Conservation (phyloP, 176 grass and related monocot genomes). For the Carex littledalei region DNA sequence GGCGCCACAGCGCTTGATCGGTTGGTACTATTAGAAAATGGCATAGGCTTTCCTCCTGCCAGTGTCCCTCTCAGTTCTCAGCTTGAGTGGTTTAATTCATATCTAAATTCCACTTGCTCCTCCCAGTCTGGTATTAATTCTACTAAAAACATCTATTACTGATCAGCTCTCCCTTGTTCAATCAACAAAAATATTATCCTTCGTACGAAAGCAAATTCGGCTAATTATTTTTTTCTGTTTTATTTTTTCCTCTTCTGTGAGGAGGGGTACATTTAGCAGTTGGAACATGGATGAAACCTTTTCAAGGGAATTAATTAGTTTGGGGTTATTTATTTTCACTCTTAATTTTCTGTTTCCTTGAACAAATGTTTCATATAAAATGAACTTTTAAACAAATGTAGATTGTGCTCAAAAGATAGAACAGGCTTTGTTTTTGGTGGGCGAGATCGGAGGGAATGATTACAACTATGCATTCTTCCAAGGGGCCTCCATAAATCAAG, state of each 20-base stretch:
- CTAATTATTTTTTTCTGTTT: not conserved
- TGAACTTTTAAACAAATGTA: slow-evolving; percentile 5
- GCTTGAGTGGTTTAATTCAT: slow-evolving; percentile 65
- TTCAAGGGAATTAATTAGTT: not conserved
- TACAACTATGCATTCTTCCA: slow-evolving; percentile 91
- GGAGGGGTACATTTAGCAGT: not conserved
- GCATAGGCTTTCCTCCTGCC: slow-evolving; percentile 35
- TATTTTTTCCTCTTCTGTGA: not conserved
- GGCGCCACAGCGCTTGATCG: slow-evolving; percentile 73
- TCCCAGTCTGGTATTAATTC: slow-evolving; percentile 35
- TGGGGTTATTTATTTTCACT: not conserved
- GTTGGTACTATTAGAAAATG: slow-evolving; percentile 30
- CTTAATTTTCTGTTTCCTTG: not conserved
- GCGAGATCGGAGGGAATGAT: slow-evolving; percentile 95
- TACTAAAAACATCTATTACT: not conserved
- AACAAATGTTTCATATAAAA: not conserved
- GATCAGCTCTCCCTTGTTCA: not conserved
- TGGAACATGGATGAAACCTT: not conserved
- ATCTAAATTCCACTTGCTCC: slow-evolving; percentile 66
- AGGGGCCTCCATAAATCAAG: slow-evolving; percentile 36
- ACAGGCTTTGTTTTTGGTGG: slow-evolving; percentile 64
- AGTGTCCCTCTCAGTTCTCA: slow-evolving; percentile 59
- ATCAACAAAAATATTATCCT: not conserved
- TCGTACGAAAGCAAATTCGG: not conserved
- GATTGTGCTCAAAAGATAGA: slow-evolving; percentile 52